Base-by-base conservation (phyloP, 1,284 basidiomycete genomes). In the Ceratobasidium sp. region DNA sequence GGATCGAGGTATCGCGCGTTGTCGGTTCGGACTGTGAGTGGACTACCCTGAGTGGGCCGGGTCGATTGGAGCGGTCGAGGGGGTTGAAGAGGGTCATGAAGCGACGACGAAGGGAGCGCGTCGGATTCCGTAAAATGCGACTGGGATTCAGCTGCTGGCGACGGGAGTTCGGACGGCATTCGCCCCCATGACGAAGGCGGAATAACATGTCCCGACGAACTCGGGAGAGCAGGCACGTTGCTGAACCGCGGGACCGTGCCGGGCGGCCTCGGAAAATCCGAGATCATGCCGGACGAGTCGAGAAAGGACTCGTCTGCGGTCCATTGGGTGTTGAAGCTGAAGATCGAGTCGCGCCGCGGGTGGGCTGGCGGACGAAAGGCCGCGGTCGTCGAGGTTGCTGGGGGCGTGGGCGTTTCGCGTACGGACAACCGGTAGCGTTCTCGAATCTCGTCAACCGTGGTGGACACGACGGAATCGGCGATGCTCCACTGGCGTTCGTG, bases 321-420 rank as follows among this genome's bases (percentile, higher is more conserved):
- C 64, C 64, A 57, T 57, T 39, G 48, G 2, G 64, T 55, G 52
- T 69, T 69, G 36, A 52, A 52, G 52, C 64, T 69, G n/a, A 69
- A 57, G 39, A 57, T 69, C 64, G 52, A 69, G 64, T 69, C 64
- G 16, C 64, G 64, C 30, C 52, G 64, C 18, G 34, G 16, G 23
- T 18, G 23, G n/a, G 58, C 36, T 14, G 52, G n/a, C 16, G 48
- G 62, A 4, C 62, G 62, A 18, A 62, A 46, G 21, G 45, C 8
- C 16, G 55, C 28, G 39, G 26, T 23, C 21, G 58, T 26, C 6
- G 58, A 14, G 45, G 41, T 21, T 2, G 41, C 5, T 8, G 36
- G 9, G 41, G 45, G 23, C 9, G 50, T 53, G 28, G 59, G 59
- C 1, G 23, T n/a, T 5, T 12, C 59, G 21, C 43, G 59, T 3